Base-by-base conservation (phyloP, 257 asterid species). In the Solanum dulcamara region DNA sequence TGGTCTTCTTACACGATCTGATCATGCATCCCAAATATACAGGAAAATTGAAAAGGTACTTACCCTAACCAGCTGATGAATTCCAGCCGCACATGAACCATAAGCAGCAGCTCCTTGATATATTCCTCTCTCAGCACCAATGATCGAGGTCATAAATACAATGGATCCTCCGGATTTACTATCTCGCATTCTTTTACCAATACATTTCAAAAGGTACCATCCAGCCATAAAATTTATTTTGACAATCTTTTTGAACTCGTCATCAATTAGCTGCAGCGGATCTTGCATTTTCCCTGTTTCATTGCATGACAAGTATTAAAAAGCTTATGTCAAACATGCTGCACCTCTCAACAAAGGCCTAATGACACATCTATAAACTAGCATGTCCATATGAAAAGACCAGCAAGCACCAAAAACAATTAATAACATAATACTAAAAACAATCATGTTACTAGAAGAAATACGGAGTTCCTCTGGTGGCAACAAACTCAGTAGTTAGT, bases 61-160 rank as follows among this genome's bases (percentile, higher is more conserved):
- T 89, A 96, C 99, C 93, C 97, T 88, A 28, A 88, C 97, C 40
- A 96, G 91, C 94, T 96, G 99, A 85, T 96, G 96, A 35, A 95
- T 84, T 86, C 97, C 98, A 85, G 97, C 99, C 85, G 94, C 87
- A 91, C 98, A 95, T 4, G 98, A 92, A 85, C 99, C 99, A 86
- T 93, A 96, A 72, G 97, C 98, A 86, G 99, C 97, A 71, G 99
- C 96, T 79, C 99, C 98, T 82, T 86, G 98, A 90, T 96, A 95
- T 66, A 96, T 60, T 62, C 98, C 99, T 90, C 98, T 93, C 87
- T 96, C 99, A 48, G 93, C 94, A 40, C 99, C 98, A 20, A 92
- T 87, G 60, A 94, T 90, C 2, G 99, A 85, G 51, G 97, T 92
- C 92, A 96, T 79, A 88, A 93, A 89, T 6, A 96, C 93, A 46